Evolutionary conservation across 2,329 filamentous ascomycete genomes (phyloP), one percentile per base, ranked within the genome.

Genomic region (Cladophialophora psammophila): DNA sequence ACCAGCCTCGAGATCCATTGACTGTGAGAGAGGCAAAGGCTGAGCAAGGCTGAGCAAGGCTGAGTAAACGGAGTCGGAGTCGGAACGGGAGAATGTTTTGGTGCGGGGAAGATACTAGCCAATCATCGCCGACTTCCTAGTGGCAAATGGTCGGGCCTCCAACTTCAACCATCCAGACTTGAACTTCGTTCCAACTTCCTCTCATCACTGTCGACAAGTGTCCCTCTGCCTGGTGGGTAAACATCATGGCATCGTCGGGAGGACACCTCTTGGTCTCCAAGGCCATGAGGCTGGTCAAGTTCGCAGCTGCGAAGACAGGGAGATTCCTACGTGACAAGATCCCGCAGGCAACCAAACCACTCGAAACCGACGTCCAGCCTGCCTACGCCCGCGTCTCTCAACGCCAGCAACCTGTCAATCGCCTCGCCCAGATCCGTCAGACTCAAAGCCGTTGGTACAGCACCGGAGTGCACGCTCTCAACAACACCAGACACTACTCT

Each of bases 361-460:
- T 70, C 52, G 68, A 75, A 45, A 67, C 75, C 32, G 75, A 80
- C 63, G 74, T 77, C 31, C 84, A 90, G 75, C 87, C 88, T 18
- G 81, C 86, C 32, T 85, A 88, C 72, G 85, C 83, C 42, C 86
- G 87, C 70, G 56, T 73, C 60, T 78, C 82, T 35, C 81, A 84
- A 8, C 59, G 34, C 20, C 83, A 83, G 48, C 88, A 90, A 67
- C 86, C 87, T 40, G 80, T 88, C 64, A 88, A 88, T 74, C 87
- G 86, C 48, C 81, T 85, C 67, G 88, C 88, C 55, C 84, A 83
- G 60, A 85, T 91, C 70, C 86, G 86, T 69, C 89, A 91, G 76
- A 82, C 81, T 72, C 88, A 89, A 69, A 87, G 86, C 72, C 83
- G 88, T 70, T 87, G 85, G 80, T 90, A 88, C 77, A 88, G 85